These are phyloP conservation scores for Haplographium delicatum DNA, from an alignment of 495 filamentous ascomycete species.

Conservation along the genomic window DNA sequence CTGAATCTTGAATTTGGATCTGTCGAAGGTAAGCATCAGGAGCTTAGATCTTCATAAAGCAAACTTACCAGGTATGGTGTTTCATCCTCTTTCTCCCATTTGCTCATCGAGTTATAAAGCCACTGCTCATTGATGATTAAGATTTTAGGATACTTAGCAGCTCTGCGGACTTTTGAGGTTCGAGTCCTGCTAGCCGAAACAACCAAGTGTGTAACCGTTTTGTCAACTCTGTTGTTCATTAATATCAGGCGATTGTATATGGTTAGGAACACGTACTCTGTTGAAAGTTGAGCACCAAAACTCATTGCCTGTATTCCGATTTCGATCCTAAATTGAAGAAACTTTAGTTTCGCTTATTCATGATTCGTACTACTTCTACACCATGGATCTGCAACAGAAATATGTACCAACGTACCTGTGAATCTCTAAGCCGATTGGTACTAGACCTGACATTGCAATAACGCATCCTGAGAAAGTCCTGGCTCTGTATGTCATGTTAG, in stretches of 20 bases:
- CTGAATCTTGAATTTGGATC: constrained; percentile 57
- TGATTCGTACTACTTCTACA: too few species aligned
- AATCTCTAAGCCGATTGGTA: constrained; percentile 74
- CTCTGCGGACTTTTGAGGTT: constrained; percentile 85
- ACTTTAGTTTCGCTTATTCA: too few species aligned
- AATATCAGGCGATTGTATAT: constrained; percentile 3
- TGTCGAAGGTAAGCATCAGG: constrained; percentile 11
- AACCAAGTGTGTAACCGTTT: constrained; percentile 47
- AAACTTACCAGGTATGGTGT: constrained; percentile 54
- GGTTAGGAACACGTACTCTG: constrained; percentile 39
- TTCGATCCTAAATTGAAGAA: constrained; percentile 70
- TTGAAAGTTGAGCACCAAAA: constrained; percentile 73
- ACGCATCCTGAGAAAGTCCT: constrained; percentile 61
- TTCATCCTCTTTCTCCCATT: constrained; percentile 74
- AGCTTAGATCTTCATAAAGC: not conserved
- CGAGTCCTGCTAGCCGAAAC: constrained; percentile 56
- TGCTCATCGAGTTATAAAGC: constrained; percentile 74
- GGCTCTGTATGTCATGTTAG: constrained; percentile 20
- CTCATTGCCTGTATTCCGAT: constrained; percentile 75
- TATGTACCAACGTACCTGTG: too few species aligned
- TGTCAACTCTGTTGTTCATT: constrained; percentile 25
- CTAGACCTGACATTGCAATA: constrained; percentile 83
- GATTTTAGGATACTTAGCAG: constrained; percentile 62
- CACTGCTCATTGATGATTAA: constrained; percentile 88
- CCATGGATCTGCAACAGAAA: too few species aligned